phyloP scores from a whole-genome alignment of 169 alveolate genomes.

The Plasmodium malariae region DNA sequence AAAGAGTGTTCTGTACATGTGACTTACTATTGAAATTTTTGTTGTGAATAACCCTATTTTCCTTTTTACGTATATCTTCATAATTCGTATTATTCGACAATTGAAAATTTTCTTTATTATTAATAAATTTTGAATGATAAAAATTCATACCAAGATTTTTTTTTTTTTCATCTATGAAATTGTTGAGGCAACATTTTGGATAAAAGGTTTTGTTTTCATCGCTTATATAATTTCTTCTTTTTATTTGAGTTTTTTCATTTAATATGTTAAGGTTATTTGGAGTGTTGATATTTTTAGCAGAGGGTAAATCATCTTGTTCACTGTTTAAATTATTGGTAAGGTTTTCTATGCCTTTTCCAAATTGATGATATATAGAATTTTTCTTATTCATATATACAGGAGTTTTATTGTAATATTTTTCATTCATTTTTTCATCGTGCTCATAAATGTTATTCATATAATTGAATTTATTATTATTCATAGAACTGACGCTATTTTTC shows the following conservation, averaged over 20 bases:
- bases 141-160: too few species aligned
- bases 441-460: background rate
- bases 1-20: too few species aligned
- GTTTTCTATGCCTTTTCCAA: background rate
- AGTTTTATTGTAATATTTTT: background rate
- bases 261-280: background rate
- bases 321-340: background rate
- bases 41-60: too few species aligned
- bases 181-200: background rate
- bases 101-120: too few species aligned
- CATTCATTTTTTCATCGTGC: conserved; percentile 1
- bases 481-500: too few species aligned
- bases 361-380: background rate
- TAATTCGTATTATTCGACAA: too few species aligned
- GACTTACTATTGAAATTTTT: too few species aligned
- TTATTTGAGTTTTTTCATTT: conserved; percentile 7
- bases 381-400: background rate
- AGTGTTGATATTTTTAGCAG: background rate
- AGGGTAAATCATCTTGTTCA: background rate
- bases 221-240: background rate
- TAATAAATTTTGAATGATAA: too few species aligned
- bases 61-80: too few species aligned
- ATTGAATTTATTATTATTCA: background rate
- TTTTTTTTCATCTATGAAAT: too few species aligned
- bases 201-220: background rate